Evolutionary conservation across 2,329 filamentous ascomycete species (phyloP).

Genomic region (Phialophora macrospora): DNA sequence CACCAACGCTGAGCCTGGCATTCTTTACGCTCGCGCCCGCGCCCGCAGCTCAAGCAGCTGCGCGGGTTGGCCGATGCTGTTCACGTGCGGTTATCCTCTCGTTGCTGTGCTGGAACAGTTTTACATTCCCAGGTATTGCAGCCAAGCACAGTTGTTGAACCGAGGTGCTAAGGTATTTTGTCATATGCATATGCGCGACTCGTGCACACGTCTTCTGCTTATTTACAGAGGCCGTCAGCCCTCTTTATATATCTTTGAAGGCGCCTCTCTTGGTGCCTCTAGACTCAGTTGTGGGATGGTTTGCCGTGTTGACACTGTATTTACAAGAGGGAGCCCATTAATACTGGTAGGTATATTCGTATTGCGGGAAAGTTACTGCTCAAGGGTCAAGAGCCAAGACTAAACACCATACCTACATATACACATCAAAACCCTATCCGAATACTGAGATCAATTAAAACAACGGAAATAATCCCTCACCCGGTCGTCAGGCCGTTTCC

Average conservation of each 20-base stretch:
- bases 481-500: background rate
- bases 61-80: too few relatives aligned
- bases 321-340: too few relatives aligned
- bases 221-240: too few relatives aligned
- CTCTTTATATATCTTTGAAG: too few relatives aligned
- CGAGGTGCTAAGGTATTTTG: too few relatives aligned
- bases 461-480: background rate
- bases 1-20: background rate
- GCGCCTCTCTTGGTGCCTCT: too few relatives aligned
- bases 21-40: background rate
- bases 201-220: too few relatives aligned
- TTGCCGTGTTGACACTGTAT: background rate
- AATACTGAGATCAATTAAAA: background rate
- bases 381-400: background rate
- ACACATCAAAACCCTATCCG: background rate
- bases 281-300: background rate
- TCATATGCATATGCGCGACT: too few relatives aligned
- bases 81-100: background rate
- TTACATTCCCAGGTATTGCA: too few relatives aligned
- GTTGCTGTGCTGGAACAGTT: background rate
- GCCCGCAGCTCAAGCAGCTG: background rate
- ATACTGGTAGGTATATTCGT: too few relatives aligned
- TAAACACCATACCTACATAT: background rate
- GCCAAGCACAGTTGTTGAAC: too few relatives aligned
- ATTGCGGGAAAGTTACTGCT: background rate